These are phyloP conservation scores for Vaccinium macrocarpon DNA, from an alignment of 148 eudicot species.

Conservation along the genomic window DNA sequence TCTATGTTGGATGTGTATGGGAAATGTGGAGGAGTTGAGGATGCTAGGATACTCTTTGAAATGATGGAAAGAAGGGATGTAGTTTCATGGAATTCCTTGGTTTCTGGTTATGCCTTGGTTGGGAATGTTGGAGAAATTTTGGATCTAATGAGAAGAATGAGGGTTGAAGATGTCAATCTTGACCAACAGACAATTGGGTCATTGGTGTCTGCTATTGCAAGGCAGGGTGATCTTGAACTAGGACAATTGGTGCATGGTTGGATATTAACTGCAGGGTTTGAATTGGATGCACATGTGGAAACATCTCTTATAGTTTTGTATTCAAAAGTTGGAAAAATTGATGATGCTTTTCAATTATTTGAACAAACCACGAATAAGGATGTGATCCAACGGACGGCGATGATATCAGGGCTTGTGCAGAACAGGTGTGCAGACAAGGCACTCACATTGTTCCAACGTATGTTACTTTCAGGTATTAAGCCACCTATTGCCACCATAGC, in stretches of 20 bases:
- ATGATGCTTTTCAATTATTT: constrained; percentile 51
- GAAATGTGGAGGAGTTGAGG: constrained; percentile 53
- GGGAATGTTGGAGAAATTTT: constrained; percentile 42
- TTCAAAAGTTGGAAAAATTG: constrained; percentile 44
- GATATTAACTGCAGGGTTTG: constrained; percentile 51
- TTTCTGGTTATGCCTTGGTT: constrained; percentile 46
- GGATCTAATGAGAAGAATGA: constrained; percentile 49
- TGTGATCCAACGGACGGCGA: constrained; percentile 65
- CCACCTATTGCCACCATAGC: constrained; percentile 68
- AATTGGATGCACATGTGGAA: constrained; percentile 46
- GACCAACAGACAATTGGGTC: constrained; percentile 66
- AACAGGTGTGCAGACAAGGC: constrained; percentile 57
- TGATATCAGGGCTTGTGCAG: constrained; percentile 90
- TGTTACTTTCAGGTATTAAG: constrained; percentile 41
- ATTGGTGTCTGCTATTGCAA: constrained; percentile 41
- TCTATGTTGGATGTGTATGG: constrained; percentile 66
- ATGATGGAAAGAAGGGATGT: constrained; percentile 54
- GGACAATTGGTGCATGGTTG: constrained; percentile 63
- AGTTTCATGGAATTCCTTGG: constrained; percentile 89
- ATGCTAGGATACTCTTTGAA: constrained; percentile 61
- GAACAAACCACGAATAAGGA: constrained; percentile 54
- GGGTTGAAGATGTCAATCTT: constrained; percentile 50
- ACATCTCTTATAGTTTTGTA: constrained; percentile 65
- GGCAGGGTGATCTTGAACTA: constrained; percentile 33
- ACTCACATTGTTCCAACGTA: constrained; percentile 41